These are phyloP conservation scores for Aspergillus eucalypticola DNA, from an alignment of 2,329 filamentous ascomycete genomes.

Conservation along the genomic window DNA sequence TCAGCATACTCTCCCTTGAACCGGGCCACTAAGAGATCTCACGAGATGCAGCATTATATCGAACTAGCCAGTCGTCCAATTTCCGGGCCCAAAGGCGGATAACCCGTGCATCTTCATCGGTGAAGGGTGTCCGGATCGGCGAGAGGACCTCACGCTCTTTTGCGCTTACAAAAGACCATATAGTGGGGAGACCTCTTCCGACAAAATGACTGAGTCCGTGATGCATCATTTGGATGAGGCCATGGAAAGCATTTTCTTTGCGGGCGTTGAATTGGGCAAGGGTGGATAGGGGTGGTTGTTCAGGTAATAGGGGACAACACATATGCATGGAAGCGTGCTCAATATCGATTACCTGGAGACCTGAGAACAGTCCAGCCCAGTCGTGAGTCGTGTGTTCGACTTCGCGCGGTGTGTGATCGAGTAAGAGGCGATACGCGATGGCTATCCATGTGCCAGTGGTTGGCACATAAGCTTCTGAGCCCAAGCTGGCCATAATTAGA, in stretches of 20 bases:
- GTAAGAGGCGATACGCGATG: conserved; percentile 30
- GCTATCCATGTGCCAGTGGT: conserved; percentile 33
- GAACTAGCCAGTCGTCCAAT: conserved; percentile 33
- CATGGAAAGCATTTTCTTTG: conserved; percentile 28
- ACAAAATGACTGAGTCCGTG: conserved; percentile 33
- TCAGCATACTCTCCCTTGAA: not conserved
- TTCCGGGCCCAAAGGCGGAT: conserved; percentile 31
- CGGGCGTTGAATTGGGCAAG: conserved; percentile 23
- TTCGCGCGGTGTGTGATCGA: conserved; percentile 26
- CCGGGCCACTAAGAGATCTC: not conserved
- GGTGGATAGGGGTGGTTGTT: conserved; percentile 24
- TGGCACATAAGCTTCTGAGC: conserved; percentile 31
- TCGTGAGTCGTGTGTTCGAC: conserved; percentile 17
- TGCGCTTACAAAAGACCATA: conserved; percentile 31
- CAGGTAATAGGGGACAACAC: conserved; percentile 30
- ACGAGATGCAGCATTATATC: conserved; percentile 32
- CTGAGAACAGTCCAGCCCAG: conserved; percentile 29
- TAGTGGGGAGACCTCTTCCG: conserved; percentile 29
- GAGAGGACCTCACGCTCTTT: conserved; percentile 15
- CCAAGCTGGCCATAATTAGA: conserved; percentile 33
- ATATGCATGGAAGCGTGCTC: conserved; percentile 36
- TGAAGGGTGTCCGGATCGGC: conserved; percentile 23
- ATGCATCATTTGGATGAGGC: conserved; percentile 34
- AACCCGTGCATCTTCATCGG: conserved; percentile 28
- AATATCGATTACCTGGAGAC: conserved; percentile 34